Conservation (phyloP, 2,329 filamentous ascomycete genomes). For the Keithomyces neogunnii region DNA sequence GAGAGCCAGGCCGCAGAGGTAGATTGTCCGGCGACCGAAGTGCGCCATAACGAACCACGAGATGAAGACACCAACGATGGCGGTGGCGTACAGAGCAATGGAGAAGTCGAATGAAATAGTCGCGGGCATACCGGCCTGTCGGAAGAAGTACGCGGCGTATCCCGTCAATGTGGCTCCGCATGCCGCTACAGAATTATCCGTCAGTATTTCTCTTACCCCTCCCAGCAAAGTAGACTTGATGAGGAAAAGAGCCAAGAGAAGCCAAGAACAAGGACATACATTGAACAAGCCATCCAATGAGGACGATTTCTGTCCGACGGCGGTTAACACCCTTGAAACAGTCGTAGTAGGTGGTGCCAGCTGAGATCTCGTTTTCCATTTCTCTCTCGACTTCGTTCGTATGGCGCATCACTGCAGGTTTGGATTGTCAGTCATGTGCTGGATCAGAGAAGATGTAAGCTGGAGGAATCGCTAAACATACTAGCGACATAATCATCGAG, state of each 20-base stretch:
- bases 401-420: conserved; percentile 39
- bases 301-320: conserved; percentile 44
- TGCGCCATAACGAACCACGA: conserved; percentile 64
- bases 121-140: conserved; percentile 19
- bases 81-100: conserved; percentile 31
- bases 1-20: conserved; percentile 52
- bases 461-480: no score
- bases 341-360: conserved; percentile 37
- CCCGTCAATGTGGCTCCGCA: conserved; percentile 47
- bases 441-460: conserved; percentile 5
- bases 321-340: conserved; percentile 44
- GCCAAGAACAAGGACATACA: conserved; percentile 39
- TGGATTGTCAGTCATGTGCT: conserved; percentile 25
- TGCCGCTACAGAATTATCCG: no score
- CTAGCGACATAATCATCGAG: no score
- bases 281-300: conserved; percentile 40
- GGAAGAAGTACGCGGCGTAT: conserved; percentile 46
- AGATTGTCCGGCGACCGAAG: conserved; percentile 60
- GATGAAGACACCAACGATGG: conserved; percentile 65
- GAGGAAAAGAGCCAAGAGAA: conserved; percentile 44
- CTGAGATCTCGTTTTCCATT: conserved; percentile 33
- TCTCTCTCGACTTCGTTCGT: conserved; percentile 47
- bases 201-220: conserved; percentile 14
- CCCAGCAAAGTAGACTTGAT: conserved; percentile 47
- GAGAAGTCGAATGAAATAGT: no score